These are phyloP conservation scores for Penicillium bovifimosum DNA, from an alignment of 495 filamentous ascomycete genomes.

Conservation along the genomic window DNA sequence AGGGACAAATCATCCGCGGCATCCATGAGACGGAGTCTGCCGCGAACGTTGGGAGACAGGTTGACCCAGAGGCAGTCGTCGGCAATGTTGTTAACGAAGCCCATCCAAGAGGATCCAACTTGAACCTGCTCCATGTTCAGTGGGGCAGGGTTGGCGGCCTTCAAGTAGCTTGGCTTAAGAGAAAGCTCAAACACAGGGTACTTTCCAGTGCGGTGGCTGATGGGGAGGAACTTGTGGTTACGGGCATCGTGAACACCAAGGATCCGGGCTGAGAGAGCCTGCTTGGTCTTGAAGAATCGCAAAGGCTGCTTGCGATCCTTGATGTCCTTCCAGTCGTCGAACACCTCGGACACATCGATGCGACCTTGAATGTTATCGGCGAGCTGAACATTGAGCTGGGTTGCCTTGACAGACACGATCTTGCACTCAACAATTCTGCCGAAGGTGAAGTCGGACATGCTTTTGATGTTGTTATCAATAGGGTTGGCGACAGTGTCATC, in stretches of 20 bases:
- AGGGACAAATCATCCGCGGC: slow-evolving; percentile 78
- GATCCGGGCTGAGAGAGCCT: slow-evolving; percentile 67
- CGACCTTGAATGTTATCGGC: slow-evolving; percentile 88
- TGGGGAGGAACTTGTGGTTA: slow-evolving; percentile 87
- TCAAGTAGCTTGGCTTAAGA: slow-evolving; percentile 66
- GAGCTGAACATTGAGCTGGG: slow-evolving; percentile 85
- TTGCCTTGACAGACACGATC: slow-evolving; percentile 74
- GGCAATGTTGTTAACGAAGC: slow-evolving; percentile 82
- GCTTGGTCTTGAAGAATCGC: slow-evolving; percentile 61
- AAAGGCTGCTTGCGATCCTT: slow-evolving; percentile 74
- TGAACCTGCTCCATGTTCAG: slow-evolving; percentile 70
- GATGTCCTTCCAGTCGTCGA: slow-evolving; percentile 82
- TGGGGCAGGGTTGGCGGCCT: slow-evolving; percentile 47
- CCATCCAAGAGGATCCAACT: slow-evolving; percentile 63
- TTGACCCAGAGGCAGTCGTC: slow-evolving; percentile 81
- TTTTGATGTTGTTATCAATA: slow-evolving; percentile 59
- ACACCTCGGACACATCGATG: slow-evolving; percentile 83
- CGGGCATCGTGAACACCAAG: slow-evolving; percentile 84
- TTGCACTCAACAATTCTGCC: slow-evolving; percentile 75
- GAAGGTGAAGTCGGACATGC: slow-evolving; percentile 62
- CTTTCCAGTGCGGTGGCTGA: slow-evolving; percentile 74
- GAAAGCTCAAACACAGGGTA: slow-evolving; percentile 81
- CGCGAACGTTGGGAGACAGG: slow-evolving; percentile 83
- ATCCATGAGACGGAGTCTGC: slow-evolving; percentile 73
- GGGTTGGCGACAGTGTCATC: slow-evolving; percentile 53